Conservation (phyloP, 169 alveolate genomes). For the Plasmodium cynomolgi region DNA sequence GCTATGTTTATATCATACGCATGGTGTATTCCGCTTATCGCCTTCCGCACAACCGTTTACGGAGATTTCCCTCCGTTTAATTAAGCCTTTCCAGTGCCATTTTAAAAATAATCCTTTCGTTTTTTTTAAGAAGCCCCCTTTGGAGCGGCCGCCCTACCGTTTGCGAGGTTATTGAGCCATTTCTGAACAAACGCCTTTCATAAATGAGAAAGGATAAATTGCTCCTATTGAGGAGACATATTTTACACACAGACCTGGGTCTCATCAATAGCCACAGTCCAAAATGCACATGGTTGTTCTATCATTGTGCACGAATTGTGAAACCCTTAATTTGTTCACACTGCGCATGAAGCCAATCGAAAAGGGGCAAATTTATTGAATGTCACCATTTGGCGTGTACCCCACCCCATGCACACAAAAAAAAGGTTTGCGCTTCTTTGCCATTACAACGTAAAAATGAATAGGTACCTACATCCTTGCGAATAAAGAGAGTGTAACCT, state of each 20-base stretch:
- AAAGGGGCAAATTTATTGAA: not conserved
- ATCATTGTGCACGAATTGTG: not conserved
- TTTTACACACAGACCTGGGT: not conserved
- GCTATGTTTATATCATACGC: not conserved
- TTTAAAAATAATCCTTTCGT: not conserved
- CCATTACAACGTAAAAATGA: not conserved
- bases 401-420: not conserved
- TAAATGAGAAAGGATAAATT: not conserved
- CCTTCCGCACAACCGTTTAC: not conserved
- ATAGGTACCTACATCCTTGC: not conserved
- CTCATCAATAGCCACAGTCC: not conserved
- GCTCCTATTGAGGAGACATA: not conserved
- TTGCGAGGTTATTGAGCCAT: not conserved
- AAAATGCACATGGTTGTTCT: not conserved
- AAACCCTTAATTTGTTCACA: not conserved
- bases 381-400: not conserved
- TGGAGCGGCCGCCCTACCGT: not conserved
- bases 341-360: not conserved
- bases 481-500: not conserved
- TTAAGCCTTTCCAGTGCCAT: not conserved
- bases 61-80: not conserved
- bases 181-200: not conserved
- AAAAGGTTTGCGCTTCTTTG: not conserved
- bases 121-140: not conserved
- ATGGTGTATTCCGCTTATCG: not conserved